Evolutionary conservation across 768 basidiomycete genomes (phyloP).

Genomic region (Glaciozyma martinii): DNA sequence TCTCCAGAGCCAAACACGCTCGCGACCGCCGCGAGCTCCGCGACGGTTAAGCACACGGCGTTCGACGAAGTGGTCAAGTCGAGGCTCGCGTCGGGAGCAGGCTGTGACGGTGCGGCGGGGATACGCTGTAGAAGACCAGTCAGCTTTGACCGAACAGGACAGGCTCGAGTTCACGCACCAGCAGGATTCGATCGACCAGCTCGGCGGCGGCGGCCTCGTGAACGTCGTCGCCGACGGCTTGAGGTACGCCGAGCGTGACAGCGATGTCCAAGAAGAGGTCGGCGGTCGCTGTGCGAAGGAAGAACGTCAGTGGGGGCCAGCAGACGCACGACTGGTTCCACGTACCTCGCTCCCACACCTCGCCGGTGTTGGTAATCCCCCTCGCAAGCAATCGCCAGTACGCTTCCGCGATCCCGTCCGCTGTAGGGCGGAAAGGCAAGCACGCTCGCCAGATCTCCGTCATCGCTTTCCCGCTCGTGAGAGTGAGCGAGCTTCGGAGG

Average conservation of each 20-base stretch:
- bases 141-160: not conserved
- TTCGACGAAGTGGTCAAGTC: conserved; percentile 15
- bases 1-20: not conserved
- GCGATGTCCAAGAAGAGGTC: conserved; percentile 27
- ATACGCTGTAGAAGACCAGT: not conserved
- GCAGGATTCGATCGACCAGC: conserved; percentile 14
- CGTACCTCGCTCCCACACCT: conserved; percentile 19
- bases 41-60: conserved; percentile 4
- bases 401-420: conserved; percentile 6
- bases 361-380: conserved; percentile 1
- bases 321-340: not conserved
- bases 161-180: not conserved
- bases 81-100: not conserved
- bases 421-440: conserved; percentile 28
- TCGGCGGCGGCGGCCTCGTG: conserved; percentile 1
- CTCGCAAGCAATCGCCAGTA: conserved; percentile 8
- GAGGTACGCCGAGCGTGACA: conserved; percentile 22
- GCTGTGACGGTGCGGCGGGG: not conserved
- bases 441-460: conserved; percentile 57
- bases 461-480: conserved; percentile 64
- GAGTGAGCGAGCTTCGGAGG: conserved; percentile 49
- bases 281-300: conserved; percentile 3
- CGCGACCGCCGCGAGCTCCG: conserved; percentile 18
- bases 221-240: not conserved
- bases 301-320: not conserved